Conservation (phyloP, 2,329 filamentous ascomycete species). For the Diaporthe destruens region DNA sequence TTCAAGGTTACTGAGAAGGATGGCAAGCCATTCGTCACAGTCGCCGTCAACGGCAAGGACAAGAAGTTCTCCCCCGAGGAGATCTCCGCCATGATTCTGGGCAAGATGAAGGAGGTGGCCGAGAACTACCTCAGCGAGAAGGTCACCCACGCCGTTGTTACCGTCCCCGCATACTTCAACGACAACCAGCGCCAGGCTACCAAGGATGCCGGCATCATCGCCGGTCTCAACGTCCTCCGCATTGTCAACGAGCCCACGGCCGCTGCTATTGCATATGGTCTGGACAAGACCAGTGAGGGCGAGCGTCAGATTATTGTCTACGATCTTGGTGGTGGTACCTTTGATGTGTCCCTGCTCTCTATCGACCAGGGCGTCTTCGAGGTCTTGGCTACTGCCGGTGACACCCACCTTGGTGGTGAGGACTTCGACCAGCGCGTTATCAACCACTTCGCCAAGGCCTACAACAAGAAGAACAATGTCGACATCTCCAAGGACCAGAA, state of each 20-base stretch:
- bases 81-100: constrained; percentile 83
- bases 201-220: constrained; percentile 93
- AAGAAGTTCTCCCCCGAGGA: constrained; percentile 86
- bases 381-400: constrained; percentile 94
- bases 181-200: constrained; percentile 97
- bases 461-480: constrained; percentile 98
- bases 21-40: constrained; percentile 88
- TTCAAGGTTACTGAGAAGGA: constrained; percentile 93
- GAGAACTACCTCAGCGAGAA: constrained; percentile 85
- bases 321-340: constrained; percentile 94
- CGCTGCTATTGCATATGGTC: constrained; percentile 93
- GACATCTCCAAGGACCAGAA: constrained; percentile 95
- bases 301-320: constrained; percentile 94
- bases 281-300: constrained; percentile 84
- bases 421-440: constrained; percentile 99
- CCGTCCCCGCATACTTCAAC: constrained; percentile 98
- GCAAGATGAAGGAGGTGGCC: constrained; percentile 88
- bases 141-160: constrained; percentile 90
- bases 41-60: constrained; percentile 73
- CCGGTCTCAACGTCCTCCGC: constrained; percentile 93
- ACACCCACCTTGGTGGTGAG: constrained; percentile 97
- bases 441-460: constrained; percentile 94
- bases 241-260: constrained; percentile 98
- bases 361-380: constrained; percentile 95
- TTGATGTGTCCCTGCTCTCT: constrained; percentile 92